Base-by-base conservation (phyloP, 2,329 filamentous ascomycete species). In the Ophiostoma sp. region DNA sequence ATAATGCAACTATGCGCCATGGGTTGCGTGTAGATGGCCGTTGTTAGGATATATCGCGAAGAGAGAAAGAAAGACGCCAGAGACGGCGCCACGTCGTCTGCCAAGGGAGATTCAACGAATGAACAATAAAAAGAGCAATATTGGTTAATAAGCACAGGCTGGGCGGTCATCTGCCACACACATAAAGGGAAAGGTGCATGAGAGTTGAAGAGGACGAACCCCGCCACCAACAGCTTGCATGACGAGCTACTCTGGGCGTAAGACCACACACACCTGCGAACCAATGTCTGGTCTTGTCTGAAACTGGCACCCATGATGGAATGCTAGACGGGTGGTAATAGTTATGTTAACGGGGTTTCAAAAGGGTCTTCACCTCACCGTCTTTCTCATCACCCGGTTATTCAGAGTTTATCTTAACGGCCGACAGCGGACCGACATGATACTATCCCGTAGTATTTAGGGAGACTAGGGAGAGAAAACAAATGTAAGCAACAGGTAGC, bases 141-240 rank as follows among this genome's bases (percentile, higher is more conserved):
- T 9, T 27, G 27, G 27, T 55, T 18, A 27, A 55, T 27, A 12
- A 7, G 49, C 49, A n/a, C 49, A 55, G 49, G 14, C 5, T 55
- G 49, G 49, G 49, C 49, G 49, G 49, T 55, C 49, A 55, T 18
- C 49, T 55, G 49, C n/a, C 49, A 55, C 49, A 18, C 49, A 55
- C 18, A 55, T 27, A n/a, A 12, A 18, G 18, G n/a, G 11, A 18
- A 55, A n/a, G 27, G 12, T 12, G 27, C 49, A 36, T 2, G 27
- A 27, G 27, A 27, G 27, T 27, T 27, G 27, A 63, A 71, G 41
- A 66, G 70, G 18, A 14, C 14, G 9, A 8, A n/a, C 40, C n/a
- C 18, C 49, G 49, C 49, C 49, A 55, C 27, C n/a, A 27, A 55
- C 49, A 18, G 49, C 49, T 55, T 55, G 49, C 49, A 55, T 55